Conservation (phyloP, 176 grass and related monocot genomes). For the Ensete ventricosum region DNA sequence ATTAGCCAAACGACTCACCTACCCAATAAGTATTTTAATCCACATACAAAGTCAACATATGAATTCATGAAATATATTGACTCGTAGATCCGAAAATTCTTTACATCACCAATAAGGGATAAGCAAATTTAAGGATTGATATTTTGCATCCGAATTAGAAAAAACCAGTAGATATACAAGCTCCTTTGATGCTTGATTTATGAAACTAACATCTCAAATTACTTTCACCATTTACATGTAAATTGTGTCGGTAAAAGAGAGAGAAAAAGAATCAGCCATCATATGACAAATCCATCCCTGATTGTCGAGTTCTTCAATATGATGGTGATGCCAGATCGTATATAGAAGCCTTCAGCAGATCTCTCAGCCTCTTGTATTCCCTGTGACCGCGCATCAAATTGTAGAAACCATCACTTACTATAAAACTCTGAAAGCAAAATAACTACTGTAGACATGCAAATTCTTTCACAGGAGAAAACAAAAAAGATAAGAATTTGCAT, state of each 20-base stretch:
- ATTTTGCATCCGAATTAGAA: too few relatives aligned
- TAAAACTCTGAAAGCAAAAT: neutral
- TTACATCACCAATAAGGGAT: too few relatives aligned
- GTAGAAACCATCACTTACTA: neutral
- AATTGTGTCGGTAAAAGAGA: too few relatives aligned
- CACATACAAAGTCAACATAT: too few relatives aligned
- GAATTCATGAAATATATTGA: too few relatives aligned
- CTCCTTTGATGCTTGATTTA: neutral
- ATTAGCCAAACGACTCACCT: too few relatives aligned
- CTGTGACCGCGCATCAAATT: slow-evolving; percentile 29
- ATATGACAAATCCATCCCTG: slow-evolving; percentile 52
- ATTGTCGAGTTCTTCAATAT: slow-evolving; percentile 80
- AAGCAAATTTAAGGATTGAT: too few relatives aligned
- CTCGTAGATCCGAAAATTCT: too few relatives aligned
- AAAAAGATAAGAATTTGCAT: too few relatives aligned
- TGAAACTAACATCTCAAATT: neutral
- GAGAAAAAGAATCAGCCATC: slow-evolving; percentile 13
- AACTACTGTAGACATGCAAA: neutral
- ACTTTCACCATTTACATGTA: neutral
- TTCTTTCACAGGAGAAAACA: neutral
- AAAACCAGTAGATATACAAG: neutral
- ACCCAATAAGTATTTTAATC: too few relatives aligned
- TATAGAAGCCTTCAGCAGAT: slow-evolving; percentile 79
- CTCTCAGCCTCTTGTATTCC: slow-evolving; percentile 68
- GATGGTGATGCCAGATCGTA: slow-evolving; percentile 72